A percentile compares a stretch with the other conserved stretches of the same genome.
Conservation (phyloP, 495 filamentous ascomycete species). For the Physcia stellaris region DNA sequence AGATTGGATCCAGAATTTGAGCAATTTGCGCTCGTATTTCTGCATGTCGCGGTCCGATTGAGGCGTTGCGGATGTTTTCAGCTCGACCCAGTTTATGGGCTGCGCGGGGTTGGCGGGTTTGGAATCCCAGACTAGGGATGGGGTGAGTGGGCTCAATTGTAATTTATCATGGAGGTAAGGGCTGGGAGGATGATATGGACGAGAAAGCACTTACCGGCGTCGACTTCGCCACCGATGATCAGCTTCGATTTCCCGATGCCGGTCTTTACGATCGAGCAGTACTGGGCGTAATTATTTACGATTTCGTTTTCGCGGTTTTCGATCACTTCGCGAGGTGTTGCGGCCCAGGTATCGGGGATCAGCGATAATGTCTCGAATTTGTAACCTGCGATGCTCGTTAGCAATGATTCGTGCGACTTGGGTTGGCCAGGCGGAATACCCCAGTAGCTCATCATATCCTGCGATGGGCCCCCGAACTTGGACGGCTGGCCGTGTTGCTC, state of each 20-base stretch:
- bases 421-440: constrained; percentile 24
- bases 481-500: constrained; percentile 37
- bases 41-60: constrained; percentile 46
- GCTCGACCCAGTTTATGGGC: constrained; percentile 81
- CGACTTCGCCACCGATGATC: constrained; percentile 87
- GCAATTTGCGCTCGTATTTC: constrained; percentile 75
- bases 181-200: no score
- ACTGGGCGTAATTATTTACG: constrained; percentile 81
- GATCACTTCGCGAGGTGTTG: constrained; percentile 57
- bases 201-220: constrained; percentile 61
- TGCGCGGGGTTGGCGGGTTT: constrained; percentile 51
- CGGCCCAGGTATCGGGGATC: constrained; percentile 56
- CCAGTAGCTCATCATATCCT: constrained; percentile 55
- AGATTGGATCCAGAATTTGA: constrained; percentile 94
- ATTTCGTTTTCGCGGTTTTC: constrained; percentile 54
- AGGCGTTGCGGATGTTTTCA: constrained; percentile 77
- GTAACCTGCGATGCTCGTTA: constrained; percentile 48
- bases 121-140: constrained; percentile 57
- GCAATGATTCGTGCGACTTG: neutral
- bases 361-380: constrained; percentile 87
- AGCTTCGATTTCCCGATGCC: constrained; percentile 60
- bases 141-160: neutral
- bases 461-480: constrained; percentile 41
- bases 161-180: neutral
- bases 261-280: constrained; percentile 84